Percentiles rank a stretch among this genome's conserved stretches.
Evolutionary conservation across 345 rosid species (phyloP).

Genomic region (Rhizophora mangle): DNA sequence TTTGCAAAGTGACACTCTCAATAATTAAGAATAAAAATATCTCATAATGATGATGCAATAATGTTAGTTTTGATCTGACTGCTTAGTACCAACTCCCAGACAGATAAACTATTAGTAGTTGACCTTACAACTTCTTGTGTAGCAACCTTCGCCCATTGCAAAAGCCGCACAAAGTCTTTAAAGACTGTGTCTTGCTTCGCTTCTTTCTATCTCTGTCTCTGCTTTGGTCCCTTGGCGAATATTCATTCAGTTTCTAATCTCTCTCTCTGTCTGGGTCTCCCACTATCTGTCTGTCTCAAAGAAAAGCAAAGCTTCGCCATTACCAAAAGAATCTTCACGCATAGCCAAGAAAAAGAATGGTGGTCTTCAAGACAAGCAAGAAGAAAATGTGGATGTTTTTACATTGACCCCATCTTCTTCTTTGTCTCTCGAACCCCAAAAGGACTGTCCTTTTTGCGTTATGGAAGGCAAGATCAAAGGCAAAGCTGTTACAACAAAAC

Average conservation of each 20-base stretch:
- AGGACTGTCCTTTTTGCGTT: slow-evolving; percentile 7
- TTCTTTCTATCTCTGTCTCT: no score
- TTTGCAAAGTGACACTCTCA: no score
- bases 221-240: no score
- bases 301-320: neutral
- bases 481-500: slow-evolving; percentile 39
- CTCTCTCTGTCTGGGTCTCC: neutral
- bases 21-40: no score
- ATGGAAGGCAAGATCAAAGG: slow-evolving; percentile 22
- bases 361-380: slow-evolving; percentile 20
- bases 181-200: no score
- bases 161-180: no score
- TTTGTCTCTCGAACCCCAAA: slow-evolving; percentile 12
- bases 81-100: no score
- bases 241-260: neutral
- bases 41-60: neutral
- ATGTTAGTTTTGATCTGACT: no score
- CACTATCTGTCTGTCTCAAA: neutral
- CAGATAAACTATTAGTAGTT: no score
- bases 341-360: slow-evolving; percentile 16
- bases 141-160: no score
- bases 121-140: no score
- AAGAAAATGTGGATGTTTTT: slow-evolving; percentile 23
- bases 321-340: slow-evolving; percentile 8
- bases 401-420: neutral